Evolutionary conservation across 805 yeast species (phyloP), one percentile per base, ranked within the genome.

Genomic region (Metschnikowia baotianmanensis): DNA sequence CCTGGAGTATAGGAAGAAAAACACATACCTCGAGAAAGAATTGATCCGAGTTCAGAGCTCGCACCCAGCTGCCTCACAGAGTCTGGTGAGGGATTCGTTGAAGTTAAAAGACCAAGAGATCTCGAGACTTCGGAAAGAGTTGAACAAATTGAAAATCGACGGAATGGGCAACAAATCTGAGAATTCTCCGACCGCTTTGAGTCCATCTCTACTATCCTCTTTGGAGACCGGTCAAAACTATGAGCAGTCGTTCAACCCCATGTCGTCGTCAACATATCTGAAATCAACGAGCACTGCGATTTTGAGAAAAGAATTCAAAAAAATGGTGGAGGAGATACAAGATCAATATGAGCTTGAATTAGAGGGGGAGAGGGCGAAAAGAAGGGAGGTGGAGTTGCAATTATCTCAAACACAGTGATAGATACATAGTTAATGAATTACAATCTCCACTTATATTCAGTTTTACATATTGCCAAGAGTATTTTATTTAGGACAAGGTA

Each of bases 301-400:
- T 3, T 63, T 84, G 59, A 67, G 86, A 42, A 71, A 76, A 46
- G 89, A 84, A 58, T 84, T 83, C 63, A 83, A 77, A 59, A 81
- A 78, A 51, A 63, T 83, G 36, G 79, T 83, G 4, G 63, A 71
- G 17, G 80, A 78, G 28, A 76, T 83, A 42, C 86, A 81, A 46
- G 76, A 72, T 33, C 78, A 71, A 42, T 78, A 81, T 52, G 86
- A 82, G 48, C 53, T 64, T 9, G 85, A 82, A 47, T 58, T 84
- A 32, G 67, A 69, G 26, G 71, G 72, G 47, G 87, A 82, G 58
- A 69, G 78, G 31, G 60, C 69, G n/a, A 70, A 71, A 46, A 68
- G 80, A 47, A 59, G 67, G 28, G 66, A 75, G 44, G 56, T 80
- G 36, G 68, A 67, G 49, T 43, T 38, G 34, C 34, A 30, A 19